These are phyloP conservation scores for Colletotrichum agaves DNA, from an alignment of 2,329 filamentous ascomycete species.

Conservation along the genomic window DNA sequence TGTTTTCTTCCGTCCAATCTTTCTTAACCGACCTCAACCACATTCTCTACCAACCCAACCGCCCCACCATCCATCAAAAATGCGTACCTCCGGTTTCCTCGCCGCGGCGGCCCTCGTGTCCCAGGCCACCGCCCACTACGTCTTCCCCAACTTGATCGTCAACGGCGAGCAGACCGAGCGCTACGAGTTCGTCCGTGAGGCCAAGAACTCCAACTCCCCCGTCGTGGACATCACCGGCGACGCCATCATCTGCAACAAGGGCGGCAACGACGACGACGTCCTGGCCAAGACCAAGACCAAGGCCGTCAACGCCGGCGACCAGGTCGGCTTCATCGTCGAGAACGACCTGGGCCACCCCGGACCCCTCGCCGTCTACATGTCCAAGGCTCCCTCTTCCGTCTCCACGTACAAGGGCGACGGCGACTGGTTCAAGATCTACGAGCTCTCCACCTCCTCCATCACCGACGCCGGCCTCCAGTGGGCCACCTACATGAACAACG, in stretches of 20 bases:
- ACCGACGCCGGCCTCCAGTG: conserved; percentile 45
- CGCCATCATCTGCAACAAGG: conserved; percentile 53
- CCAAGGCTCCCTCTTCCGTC: conserved; percentile 46
- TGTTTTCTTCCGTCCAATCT: conserved; percentile 33
- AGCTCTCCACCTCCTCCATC: conserved; percentile 45
- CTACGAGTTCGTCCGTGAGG: conserved; percentile 39
- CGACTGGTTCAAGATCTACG: conserved; percentile 52
- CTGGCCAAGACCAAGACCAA: conserved; percentile 50
- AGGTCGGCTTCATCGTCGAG: conserved; percentile 54
- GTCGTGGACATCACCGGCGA: conserved; percentile 51
- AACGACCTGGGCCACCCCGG: conserved; percentile 50
- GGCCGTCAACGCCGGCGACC: conserved; percentile 50
- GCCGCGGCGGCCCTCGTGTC: conserved; percentile 35
- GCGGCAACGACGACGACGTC: conserved; percentile 49
- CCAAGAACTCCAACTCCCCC: conserved; percentile 49
- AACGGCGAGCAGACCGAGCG: conserved; percentile 37
- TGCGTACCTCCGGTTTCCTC: conserved; percentile 29
- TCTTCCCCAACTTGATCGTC: conserved; percentile 39
- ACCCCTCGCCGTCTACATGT: conserved; percentile 51
- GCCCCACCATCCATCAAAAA: conserved; percentile 2
- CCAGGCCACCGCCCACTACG: conserved; percentile 38
- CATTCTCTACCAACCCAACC: conserved; percentile 15
- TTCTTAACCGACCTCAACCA: background rate
- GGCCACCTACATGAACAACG: conserved; percentile 46
- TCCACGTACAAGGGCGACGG: conserved; percentile 47